Evolutionary conservation across 371 early-diverging fungal species (phyloP).

Genomic region (Circinella umbellata): DNA sequence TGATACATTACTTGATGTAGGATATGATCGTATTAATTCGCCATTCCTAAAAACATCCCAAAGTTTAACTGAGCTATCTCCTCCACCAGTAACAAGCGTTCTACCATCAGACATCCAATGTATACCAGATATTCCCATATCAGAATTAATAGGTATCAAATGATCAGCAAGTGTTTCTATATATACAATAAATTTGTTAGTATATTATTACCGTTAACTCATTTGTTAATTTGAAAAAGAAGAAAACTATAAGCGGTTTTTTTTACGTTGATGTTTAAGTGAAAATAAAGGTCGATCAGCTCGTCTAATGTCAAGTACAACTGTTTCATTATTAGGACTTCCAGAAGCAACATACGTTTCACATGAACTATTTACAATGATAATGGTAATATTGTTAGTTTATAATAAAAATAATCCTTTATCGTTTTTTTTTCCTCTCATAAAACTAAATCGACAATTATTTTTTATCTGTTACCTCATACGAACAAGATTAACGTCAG

Average conservation of each 20-base stretch:
- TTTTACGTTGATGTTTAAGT: constrained; percentile 39
- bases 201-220: background rate
- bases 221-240: too few species aligned
- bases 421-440: too few species aligned
- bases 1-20: constrained; percentile 35
- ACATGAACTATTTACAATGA: constrained; percentile 32
- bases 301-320: constrained; percentile 39
- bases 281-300: constrained; percentile 23
- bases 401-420: too few species aligned
- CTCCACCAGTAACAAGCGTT: constrained; percentile 45
- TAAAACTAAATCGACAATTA: background rate
- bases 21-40: constrained; percentile 32
- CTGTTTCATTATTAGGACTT: constrained; percentile 40
- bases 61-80: constrained; percentile 41
- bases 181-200: background rate
- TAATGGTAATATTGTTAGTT: too few species aligned
- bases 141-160: constrained; percentile 24
- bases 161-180: constrained; percentile 8
- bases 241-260: background rate
- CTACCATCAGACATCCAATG: constrained; percentile 42
- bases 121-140: constrained; percentile 44
- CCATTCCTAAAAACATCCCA: constrained; percentile 38
- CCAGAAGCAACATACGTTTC: constrained; percentile 45
- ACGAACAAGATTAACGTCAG: constrained; percentile 45
- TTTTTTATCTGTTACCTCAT: constrained; percentile 28